Base-by-base conservation (phyloP, 2,329 filamentous ascomycete species). In the Xenosphaeropsis pyriputrescens region DNA sequence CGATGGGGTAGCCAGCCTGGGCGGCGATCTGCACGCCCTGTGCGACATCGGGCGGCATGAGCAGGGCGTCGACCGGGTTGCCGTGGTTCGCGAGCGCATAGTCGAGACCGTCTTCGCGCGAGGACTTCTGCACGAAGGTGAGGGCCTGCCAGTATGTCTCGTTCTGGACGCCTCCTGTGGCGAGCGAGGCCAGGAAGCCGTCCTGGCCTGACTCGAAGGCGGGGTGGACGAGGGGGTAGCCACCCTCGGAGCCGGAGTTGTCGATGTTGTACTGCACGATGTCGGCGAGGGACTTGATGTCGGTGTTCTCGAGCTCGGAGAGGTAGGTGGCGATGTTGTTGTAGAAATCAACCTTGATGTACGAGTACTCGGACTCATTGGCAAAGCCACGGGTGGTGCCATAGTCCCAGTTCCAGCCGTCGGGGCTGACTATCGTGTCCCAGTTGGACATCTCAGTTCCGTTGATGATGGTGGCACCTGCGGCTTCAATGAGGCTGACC, bases 331-430 rank as follows among this genome's bases (percentile, higher is more conserved):
- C 39, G 2, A 58, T 64, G 50, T 70, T 64, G 49, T 67, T 68
- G 56, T 79, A 79, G 48, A 79, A 79, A 51, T 82, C 75, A 0
- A 77, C 72, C 54, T 83, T 84, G 45, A 85, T 65, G 35, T 79
- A 72, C 0, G 75, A 81, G 56, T 78, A 85, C 53, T 85, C 79
- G 12, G 75, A 83, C 56, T 84, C 72, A 42, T 85, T 83, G n/a
- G 74, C 59, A 47, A 62, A 74, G 2, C 76, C 75, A 4, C 76
- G 68, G 1, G 62, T 66, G 5, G 59, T 64, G 12, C 79, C 78
- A 44, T 73, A 79, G 48, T 81, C 77, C 69, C 81, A 86, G 54
- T 85, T 64, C 79, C 79, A 86, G n/a, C 77, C 76, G 35, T 69
- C 54, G 0, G 73, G 76, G 22, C 68, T 70, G 11, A 85, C 67